Conservation (phyloP, 805 yeast genomes). For the Maudiozyma pseudohumilis region DNA sequence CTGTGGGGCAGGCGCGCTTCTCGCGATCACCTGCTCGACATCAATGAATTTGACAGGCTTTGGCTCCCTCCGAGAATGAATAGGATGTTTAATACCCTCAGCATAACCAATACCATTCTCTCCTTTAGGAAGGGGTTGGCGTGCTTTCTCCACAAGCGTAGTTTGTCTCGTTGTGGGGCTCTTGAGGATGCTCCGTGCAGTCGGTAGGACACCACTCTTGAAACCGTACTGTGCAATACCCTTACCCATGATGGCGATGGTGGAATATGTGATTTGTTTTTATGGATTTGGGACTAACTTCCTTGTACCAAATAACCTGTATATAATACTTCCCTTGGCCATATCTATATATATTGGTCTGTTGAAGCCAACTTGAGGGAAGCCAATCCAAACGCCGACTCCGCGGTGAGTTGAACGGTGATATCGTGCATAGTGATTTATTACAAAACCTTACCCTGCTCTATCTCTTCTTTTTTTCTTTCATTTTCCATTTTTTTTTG, state of each 20-base stretch:
- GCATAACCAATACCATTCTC: slow-evolving; percentile 51
- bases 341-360: too few species aligned
- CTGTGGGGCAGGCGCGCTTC: slow-evolving; percentile 42
- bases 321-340: too few species aligned
- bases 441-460: too few species aligned
- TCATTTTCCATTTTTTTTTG: too few species aligned
- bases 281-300: too few species aligned
- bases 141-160: slow-evolving; percentile 30
- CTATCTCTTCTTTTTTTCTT: not conserved
- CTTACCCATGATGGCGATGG: slow-evolving; percentile 41
- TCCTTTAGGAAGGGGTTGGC: slow-evolving; percentile 38
- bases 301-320: too few species aligned
- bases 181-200: slow-evolving; percentile 64
- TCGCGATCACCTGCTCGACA: slow-evolving; percentile 48
- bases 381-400: too few species aligned
- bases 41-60: slow-evolving; percentile 43
- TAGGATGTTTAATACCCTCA: slow-evolving; percentile 58
- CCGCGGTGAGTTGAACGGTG: too few species aligned
- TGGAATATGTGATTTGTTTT: too few species aligned
- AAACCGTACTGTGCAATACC: slow-evolving; percentile 38
- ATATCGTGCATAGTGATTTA: too few species aligned
- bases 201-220: slow-evolving; percentile 78
- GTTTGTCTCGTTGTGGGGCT: slow-evolving; percentile 46
- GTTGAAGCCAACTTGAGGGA: too few species aligned
- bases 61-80: slow-evolving; percentile 48